Evolutionary conservation across 768 basidiomycete species (phyloP).

Genomic region (Rhizopogon sp.): DNA sequence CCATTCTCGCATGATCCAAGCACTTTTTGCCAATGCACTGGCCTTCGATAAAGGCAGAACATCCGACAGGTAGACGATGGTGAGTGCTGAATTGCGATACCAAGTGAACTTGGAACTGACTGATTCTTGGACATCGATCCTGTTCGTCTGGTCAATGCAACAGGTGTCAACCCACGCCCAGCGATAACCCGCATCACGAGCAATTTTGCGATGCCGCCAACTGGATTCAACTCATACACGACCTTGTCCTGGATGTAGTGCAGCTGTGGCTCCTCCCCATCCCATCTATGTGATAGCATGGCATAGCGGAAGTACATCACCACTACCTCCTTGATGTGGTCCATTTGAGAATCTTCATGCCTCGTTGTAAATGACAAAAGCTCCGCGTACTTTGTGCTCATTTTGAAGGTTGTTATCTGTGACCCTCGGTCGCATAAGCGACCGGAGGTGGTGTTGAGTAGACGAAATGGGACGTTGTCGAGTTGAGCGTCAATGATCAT

Average conservation of each 20-base stretch:
- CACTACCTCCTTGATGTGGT: background rate
- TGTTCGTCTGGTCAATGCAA: background rate
- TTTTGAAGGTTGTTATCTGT: background rate
- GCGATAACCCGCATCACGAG: background rate
- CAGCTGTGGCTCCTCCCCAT: background rate
- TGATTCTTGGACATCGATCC: background rate
- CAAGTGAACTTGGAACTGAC: conserved; percentile 10
- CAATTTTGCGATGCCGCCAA: background rate
- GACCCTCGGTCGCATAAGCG: background rate
- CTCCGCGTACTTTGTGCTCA: background rate
- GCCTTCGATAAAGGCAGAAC: background rate
- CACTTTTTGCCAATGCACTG: background rate
- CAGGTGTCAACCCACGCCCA: background rate
- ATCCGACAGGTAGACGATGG: background rate
- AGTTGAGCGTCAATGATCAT: background rate
- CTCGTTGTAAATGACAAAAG: background rate
- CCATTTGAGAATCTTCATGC: background rate
- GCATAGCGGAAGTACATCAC: background rate
- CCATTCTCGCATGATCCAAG: conserved; percentile 22
- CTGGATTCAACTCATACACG: background rate
- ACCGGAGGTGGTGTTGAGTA: background rate
- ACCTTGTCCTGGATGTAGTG: background rate
- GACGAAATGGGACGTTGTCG: background rate
- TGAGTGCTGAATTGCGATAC: conserved; percentile 8
- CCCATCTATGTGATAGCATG: background rate